Evolutionary conservation across 1,284 basidiomycete genomes (phyloP), one percentile per base, ranked within the genome.

Genomic region (Vanrija sp.): DNA sequence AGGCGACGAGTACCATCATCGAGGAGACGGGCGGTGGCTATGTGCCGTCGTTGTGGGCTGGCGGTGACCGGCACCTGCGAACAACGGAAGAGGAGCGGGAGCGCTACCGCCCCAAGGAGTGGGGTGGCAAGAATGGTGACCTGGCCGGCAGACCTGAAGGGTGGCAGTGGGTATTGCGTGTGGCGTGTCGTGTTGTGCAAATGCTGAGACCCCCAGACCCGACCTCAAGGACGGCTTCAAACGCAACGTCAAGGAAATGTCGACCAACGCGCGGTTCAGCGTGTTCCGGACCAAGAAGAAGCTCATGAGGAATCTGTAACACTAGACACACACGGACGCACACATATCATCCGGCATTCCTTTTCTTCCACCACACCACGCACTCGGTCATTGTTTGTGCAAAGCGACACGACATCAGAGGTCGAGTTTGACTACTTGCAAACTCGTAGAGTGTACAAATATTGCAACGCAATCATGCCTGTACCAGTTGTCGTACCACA

Each of bases 231-330:
- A 77, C 39, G 52, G 62, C 35, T 49, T 77, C 51, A 76, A 76
- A 58, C 63, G 73, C 31, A 69, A 71, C 39, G 65, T 72, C 58
- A 72, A 74, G 44, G 74, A 75, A 47, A 54, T 76, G 24, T 53
- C 59, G 16, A 70, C 72, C 3, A 68, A 66, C 39, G 67, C 73
- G 18, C 61, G 73, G 22, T 77, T 76, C 49, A 63, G 64, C 51
- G 51, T 73, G 51, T 75, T 75, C 57, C 58, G 73, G 37, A 67
- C 76, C 7, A 75, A 74, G 63, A 76, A 76, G 66, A 76, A 73
- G 67, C 43, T 77, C 35, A 56, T 69, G 45, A 18, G 37, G 37
- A 39, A 39, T 39, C 37, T 39, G 37, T 23, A 27, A 19, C 27
- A 31, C 44, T 24, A n/a, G 24, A 18, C 23, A 16, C 37, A 36